These are phyloP conservation scores for Suillus lakei DNA, from an alignment of 768 basidiomycete genomes.

Conservation along the genomic window DNA sequence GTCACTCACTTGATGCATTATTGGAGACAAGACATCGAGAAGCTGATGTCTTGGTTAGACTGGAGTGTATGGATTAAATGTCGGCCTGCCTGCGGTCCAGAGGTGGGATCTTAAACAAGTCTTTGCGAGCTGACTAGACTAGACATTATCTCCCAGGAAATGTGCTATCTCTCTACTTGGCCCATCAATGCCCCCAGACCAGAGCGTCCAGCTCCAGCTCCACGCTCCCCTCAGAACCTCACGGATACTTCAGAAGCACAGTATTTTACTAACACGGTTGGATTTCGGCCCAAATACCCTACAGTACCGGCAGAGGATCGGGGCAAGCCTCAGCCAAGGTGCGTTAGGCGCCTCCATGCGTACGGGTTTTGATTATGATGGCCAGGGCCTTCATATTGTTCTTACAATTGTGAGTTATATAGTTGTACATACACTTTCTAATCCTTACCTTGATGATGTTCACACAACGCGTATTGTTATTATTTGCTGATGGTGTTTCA, in stretches of 20 bases:
- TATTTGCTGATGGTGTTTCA: no score
- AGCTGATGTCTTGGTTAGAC: constrained; percentile 26
- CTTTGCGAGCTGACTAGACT: not conserved
- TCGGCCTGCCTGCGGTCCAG: constrained; percentile 16
- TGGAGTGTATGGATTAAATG: constrained; percentile 29
- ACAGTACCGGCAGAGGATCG: no score
- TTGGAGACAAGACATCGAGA: constrained; percentile 16
- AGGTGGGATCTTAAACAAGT: constrained; percentile 4
- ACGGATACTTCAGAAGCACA: not conserved
- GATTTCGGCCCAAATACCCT: no score
- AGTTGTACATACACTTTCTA: not conserved
- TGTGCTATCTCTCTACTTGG: constrained; percentile 32
- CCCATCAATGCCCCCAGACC: no score
- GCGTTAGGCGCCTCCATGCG: constrained; percentile 18
- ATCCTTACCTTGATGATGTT: not conserved
- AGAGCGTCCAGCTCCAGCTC: not conserved
- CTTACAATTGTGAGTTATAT: not conserved
- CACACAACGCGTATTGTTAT: not conserved
- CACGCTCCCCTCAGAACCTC: no score
- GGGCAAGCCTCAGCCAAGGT: constrained; percentile 28
- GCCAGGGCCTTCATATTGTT: not conserved
- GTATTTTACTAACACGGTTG: not conserved
- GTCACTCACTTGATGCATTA: constrained; percentile 6
- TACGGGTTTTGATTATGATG: constrained; percentile 6
- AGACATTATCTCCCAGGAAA: constrained; percentile 23